phyloP scores from a whole-genome alignment of 148 eudicot genomes.

The Drosera capensis region DNA sequence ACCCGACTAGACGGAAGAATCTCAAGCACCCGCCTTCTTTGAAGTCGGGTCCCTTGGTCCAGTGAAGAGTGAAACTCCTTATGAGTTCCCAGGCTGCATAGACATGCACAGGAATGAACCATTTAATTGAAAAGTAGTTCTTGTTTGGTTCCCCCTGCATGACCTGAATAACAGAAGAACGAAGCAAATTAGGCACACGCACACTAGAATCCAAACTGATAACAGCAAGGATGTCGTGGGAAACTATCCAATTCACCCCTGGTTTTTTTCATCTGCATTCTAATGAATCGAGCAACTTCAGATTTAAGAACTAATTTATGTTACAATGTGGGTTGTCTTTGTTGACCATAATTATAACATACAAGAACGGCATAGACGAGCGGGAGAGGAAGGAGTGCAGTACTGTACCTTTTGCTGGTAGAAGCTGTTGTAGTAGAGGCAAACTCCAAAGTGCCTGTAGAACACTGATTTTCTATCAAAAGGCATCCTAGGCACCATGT shows the following conservation, averaged over 20 bases:
- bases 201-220: not conserved
- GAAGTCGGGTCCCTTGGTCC: conserved; percentile 29
- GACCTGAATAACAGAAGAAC: conserved; percentile 14
- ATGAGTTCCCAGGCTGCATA: conserved; percentile 62
- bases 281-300: not conserved
- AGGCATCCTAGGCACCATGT: conserved; percentile 64
- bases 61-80: conserved; percentile 40
- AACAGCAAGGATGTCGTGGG: not conserved
- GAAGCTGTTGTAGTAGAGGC: conserved; percentile 35
- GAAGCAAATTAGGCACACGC: not conserved
- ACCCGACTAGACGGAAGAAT: conserved; percentile 28
- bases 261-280: too few species aligned
- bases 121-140: conserved; percentile 56
- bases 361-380: too few species aligned
- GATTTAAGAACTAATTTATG: not conserved
- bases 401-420: conserved; percentile 38
- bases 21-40: conserved; percentile 34
- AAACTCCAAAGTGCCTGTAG: conserved; percentile 63
- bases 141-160: conserved; percentile 55
- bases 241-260: not conserved
- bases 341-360: too few species aligned
- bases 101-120: conserved; percentile 32
- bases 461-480: conserved; percentile 38
- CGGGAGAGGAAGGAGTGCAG: not conserved
- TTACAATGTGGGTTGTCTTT: not conserved